Evolutionary conservation across 2,329 filamentous ascomycete genomes (phyloP), one percentile per base, ranked within the genome.

Genomic region (Coniochaeta sp.): DNA sequence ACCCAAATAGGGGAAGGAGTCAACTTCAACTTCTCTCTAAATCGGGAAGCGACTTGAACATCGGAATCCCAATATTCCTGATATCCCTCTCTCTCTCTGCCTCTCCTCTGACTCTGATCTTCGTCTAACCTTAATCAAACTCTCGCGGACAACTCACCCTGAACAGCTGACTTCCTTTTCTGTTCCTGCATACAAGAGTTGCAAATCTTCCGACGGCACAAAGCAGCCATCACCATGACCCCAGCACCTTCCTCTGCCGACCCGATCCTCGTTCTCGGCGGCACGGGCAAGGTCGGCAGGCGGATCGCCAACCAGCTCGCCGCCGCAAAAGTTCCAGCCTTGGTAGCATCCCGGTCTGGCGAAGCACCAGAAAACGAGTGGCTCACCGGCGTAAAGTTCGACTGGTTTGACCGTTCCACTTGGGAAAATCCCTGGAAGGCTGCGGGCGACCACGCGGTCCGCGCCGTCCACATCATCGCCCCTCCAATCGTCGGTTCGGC

Each of bases 231-330:
- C n/a, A 30, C 44, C 3, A 19, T 61, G 9, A 34, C 60, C 17
- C 44, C 54, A 12, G 26, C 30, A 28, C 47, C 17, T 30, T 52
- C 47, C 24, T 52, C 47, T 2, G 2, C 7, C 14, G 47, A 52
- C 47, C 62, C 67, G 4, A 59, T 80, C 42, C 71, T 81, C 42
- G 65, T 81, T 8, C 67, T 74, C 2, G 78, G 78, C 54, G 78
- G 78, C 50, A 78, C 74, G 1, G 78, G 79, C 60, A 80, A 77
- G 55, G 72, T 79, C 1, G 73, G 73, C 47, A 68, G 68, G n/a
- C 73, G 74, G 34, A 67, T 80, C 34, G 73, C 73, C 42, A 61
- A 63, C 17, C 69, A 75, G 3, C 70, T 79, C 16, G 64, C 70
- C 3, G 58, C 63, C 9, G 65, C 66, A 12, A 63, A 62, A 22